Evolutionary conservation across 768 basidiomycete genomes (phyloP).

Genomic region (Russula foetens): DNA sequence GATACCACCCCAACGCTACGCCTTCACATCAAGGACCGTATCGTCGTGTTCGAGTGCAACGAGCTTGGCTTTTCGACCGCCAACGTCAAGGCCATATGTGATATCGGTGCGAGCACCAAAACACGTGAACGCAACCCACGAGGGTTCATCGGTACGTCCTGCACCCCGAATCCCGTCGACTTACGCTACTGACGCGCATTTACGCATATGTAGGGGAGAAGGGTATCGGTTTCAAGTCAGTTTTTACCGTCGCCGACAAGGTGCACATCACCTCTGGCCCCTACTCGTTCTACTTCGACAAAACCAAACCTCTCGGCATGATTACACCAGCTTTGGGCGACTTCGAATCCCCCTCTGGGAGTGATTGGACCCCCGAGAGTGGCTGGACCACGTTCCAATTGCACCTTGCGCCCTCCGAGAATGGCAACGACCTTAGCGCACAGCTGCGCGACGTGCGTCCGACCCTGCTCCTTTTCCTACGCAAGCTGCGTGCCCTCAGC

Average conservation of each 20-base stretch:
- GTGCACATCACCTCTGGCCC: slow-evolving; percentile 22
- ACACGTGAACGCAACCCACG: slow-evolving; percentile 8
- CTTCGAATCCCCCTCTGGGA: background rate
- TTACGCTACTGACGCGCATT: background rate
- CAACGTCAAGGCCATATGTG: slow-evolving; percentile 24
- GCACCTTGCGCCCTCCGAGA: slow-evolving; percentile 8
- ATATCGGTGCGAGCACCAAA: slow-evolving; percentile 25
- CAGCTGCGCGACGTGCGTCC: slow-evolving; percentile 19
- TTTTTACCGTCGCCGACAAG: slow-evolving; percentile 24
- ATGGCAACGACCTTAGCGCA: slow-evolving; percentile 8
- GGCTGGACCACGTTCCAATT: slow-evolving; percentile 25
- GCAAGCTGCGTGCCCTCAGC: slow-evolving; percentile 16
- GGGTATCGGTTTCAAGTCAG: slow-evolving; percentile 27
- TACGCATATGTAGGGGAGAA: slow-evolving; percentile 23
- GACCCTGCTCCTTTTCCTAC: slow-evolving; percentile 24
- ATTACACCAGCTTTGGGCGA: slow-evolving; percentile 21
- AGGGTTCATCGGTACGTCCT: slow-evolving; percentile 15
- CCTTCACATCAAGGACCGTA: slow-evolving; percentile 11
- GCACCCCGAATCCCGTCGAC: background rate
- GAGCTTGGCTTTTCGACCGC: slow-evolving; percentile 21
- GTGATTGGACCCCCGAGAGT: slow-evolving; percentile 19
- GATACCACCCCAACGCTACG: slow-evolving; percentile 12
- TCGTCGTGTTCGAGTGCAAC: slow-evolving; percentile 21
- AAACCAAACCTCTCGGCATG: slow-evolving; percentile 21
- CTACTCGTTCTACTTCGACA: slow-evolving; percentile 22